These are phyloP conservation scores for Blastobotrys capitulatus DNA, from an alignment of 1,139 yeast species.

Conservation along the genomic window DNA sequence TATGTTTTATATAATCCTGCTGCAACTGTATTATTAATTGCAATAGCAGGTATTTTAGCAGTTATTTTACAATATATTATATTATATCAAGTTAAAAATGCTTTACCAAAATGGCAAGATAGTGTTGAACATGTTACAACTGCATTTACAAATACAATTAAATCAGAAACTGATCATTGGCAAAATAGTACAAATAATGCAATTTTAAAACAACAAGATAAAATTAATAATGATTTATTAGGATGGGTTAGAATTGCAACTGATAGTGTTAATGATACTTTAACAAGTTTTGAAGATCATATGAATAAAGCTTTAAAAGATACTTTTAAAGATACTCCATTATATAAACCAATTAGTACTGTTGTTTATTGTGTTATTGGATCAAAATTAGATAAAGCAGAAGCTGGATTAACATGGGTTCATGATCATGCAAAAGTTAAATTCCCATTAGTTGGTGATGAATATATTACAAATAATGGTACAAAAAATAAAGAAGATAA, in stretches of 20 bases:
- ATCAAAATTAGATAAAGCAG: conserved; percentile 57
- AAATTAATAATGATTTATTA: conserved; percentile 58
- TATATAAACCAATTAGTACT: conserved; percentile 51
- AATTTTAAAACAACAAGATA: conserved; percentile 40
- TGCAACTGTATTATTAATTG: conserved; percentile 35
- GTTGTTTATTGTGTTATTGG: conserved; percentile 79
- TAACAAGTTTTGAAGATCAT: conserved; percentile 43
- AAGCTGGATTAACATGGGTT: conserved; percentile 75
- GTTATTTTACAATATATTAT: conserved; percentile 40
- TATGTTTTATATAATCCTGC: conserved; percentile 31
- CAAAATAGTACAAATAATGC: conserved; percentile 45
- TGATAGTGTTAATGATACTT: conserved; percentile 48
- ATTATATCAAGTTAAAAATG: conserved; percentile 27
- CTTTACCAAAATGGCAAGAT: conserved; percentile 18
- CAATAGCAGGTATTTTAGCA: conserved; percentile 40
- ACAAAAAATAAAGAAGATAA: neutral
- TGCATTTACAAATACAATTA: conserved; percentile 18
- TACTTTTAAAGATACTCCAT: conserved; percentile 63
- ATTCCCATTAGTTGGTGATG: conserved; percentile 48
- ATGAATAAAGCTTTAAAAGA: conserved; percentile 51
- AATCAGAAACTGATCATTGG: conserved; percentile 39
- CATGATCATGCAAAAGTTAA: conserved; percentile 54
- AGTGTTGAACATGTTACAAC: conserved; percentile 16
- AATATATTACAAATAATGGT: conserved; percentile 5
- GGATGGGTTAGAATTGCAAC: conserved; percentile 62